Evolutionary conservation across 2,329 filamentous ascomycete species (phyloP).

Genomic region (Harringtonia lauricola): DNA sequence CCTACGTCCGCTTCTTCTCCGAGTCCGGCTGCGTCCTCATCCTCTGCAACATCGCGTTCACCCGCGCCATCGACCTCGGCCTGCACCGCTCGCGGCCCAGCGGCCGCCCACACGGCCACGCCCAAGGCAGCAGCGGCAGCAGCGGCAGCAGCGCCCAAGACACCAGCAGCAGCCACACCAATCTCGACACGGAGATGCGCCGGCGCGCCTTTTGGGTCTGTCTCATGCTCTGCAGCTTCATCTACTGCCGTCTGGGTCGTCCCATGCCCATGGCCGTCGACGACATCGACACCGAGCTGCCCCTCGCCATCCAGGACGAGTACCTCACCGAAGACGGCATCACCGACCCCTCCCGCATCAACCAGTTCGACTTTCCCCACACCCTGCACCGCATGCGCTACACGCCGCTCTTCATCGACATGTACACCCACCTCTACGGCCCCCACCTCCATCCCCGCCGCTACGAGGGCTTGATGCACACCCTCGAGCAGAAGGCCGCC

Average conservation of each 20-base stretch:
- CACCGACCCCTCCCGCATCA: constrained; percentile 35
- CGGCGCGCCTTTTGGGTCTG: constrained; percentile 72
- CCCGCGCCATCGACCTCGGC: constrained; percentile 62
- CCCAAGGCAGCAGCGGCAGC: constrained; percentile 19
- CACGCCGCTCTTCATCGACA: constrained; percentile 56
- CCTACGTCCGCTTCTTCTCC: constrained; percentile 65
- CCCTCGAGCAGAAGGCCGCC: constrained; percentile 53
- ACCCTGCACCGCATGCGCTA: constrained; percentile 57
- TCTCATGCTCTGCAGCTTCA: constrained; percentile 52
- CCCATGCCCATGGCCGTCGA: constrained; percentile 65
- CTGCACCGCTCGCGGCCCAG: constrained; percentile 59
- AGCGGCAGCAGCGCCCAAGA: too few relatives aligned
- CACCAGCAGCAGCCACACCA: constrained; percentile 28
- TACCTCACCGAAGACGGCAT: constrained; percentile 54
- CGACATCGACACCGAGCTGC: constrained; percentile 71
- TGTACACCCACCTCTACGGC: constrained; percentile 68
- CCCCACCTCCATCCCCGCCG: constrained; percentile 49
- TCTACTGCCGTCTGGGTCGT: constrained; percentile 64
- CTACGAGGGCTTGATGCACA: constrained; percentile 52
- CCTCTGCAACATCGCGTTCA: constrained; percentile 52
- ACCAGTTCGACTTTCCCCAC: constrained; percentile 55
- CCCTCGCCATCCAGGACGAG: constrained; percentile 60
- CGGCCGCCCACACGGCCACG: too few relatives aligned
- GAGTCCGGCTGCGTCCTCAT: constrained; percentile 68
- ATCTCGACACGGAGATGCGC: constrained; percentile 62